Evolutionary conservation across 116 monocot genomes (phyloP).

Genomic region (Phalaenopsis hybrid): DNA sequence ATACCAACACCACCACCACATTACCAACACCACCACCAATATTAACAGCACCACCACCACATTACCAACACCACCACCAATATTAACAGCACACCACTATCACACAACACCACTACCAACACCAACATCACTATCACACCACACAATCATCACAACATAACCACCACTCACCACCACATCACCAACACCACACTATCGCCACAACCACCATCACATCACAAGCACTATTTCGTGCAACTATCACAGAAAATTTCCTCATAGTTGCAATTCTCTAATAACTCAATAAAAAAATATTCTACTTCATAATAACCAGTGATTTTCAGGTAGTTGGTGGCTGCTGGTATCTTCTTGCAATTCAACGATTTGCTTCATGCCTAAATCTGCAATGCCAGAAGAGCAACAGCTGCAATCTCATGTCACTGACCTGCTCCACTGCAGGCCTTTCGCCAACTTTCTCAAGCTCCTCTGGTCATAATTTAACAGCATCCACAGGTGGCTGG

Average conservation of each 20-base stretch:
- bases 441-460: constrained; percentile 19
- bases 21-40: too few relatives aligned
- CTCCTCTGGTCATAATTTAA: constrained; percentile 19
- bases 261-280: neutral
- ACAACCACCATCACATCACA: too few relatives aligned
- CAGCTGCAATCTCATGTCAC: constrained; percentile 34
- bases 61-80: too few relatives aligned
- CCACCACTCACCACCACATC: too few relatives aligned
- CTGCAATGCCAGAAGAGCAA: constrained; percentile 42
- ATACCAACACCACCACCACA: too few relatives aligned
- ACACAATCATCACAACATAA: too few relatives aligned
- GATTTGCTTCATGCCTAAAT: constrained; percentile 48
- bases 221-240: too few relatives aligned
- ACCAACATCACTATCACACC: too few relatives aligned
- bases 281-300: neutral
- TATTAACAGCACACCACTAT: too few relatives aligned
- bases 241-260: neutral
- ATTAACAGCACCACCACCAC: too few relatives aligned
- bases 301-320: constrained; percentile 4
- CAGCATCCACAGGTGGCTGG: constrained; percentile 10
- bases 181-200: too few relatives aligned
- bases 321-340: constrained; percentile 79
- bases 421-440: constrained; percentile 35
- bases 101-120: too few relatives aligned
- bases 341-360: constrained; percentile 75